Percentiles rank a stretch among this genome's conserved stretches.
phyloP scores from a whole-genome alignment of 805 yeast species.

The Teunomyces lycoperdinae region DNA sequence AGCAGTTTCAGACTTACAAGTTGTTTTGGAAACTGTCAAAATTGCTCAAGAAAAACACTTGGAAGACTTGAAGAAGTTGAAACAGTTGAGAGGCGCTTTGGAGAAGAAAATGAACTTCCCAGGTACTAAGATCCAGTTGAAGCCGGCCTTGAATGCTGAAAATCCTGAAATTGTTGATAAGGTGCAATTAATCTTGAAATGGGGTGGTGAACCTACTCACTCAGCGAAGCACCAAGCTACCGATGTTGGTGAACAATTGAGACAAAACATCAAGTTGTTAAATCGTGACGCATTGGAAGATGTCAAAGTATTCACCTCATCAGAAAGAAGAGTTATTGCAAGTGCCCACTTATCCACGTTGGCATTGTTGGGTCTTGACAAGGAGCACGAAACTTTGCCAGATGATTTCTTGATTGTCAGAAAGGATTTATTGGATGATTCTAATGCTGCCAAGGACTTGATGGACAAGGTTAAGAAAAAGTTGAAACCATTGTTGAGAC shows the following conservation, averaged over 20 bases:
- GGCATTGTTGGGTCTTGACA: slow-evolving; percentile 68
- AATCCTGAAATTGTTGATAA: slow-evolving; percentile 75
- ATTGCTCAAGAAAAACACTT: slow-evolving; percentile 74
- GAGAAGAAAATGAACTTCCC: slow-evolving; percentile 88
- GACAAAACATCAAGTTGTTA: slow-evolving; percentile 85
- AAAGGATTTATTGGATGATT: slow-evolving; percentile 90
- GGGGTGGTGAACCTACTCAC: slow-evolving; percentile 99
- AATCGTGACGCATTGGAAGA: slow-evolving; percentile 83
- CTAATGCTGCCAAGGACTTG: slow-evolving; percentile 95
- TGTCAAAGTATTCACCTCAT: slow-evolving; percentile 83
- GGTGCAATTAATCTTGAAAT: slow-evolving; percentile 91
- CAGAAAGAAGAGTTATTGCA: slow-evolving; percentile 92
- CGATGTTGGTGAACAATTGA: slow-evolving; percentile 92
- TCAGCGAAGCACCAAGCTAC: slow-evolving; percentile 92
- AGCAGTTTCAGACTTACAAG: slow-evolving; percentile 78
- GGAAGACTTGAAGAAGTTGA: slow-evolving; percentile 78
- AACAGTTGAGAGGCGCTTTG: slow-evolving; percentile 75
- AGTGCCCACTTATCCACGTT: slow-evolving; percentile 86
- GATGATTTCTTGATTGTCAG: slow-evolving; percentile 78
- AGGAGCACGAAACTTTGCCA: slow-evolving; percentile 48
- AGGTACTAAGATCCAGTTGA: slow-evolving; percentile 94
- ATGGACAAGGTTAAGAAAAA: slow-evolving; percentile 98
- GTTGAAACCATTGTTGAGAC: slow-evolving; percentile 87
- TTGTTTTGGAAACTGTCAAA: slow-evolving; percentile 80
- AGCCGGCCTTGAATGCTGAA: slow-evolving; percentile 72